These are phyloP conservation scores for Euphorbia tirucalli DNA, from an alignment of 345 rosid species.

Conservation along the genomic window DNA sequence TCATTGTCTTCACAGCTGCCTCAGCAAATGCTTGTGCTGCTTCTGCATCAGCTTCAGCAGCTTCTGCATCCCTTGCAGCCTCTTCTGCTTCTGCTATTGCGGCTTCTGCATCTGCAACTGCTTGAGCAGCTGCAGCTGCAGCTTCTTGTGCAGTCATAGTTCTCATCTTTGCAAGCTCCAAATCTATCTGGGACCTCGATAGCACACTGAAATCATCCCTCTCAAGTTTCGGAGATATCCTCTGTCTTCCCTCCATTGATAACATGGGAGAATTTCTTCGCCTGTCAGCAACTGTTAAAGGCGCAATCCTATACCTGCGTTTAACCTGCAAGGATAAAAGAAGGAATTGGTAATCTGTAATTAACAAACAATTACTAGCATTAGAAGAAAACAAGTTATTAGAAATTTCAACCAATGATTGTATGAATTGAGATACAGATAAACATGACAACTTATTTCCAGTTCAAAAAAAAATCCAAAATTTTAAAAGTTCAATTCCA, in stretches of 20 bases:
- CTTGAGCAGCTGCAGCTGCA: slow-evolving; percentile 77
- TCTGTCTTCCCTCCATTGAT: slow-evolving; percentile 42
- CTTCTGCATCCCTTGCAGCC: slow-evolving; percentile 95
- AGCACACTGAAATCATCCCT: slow-evolving; percentile 48
- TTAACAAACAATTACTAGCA: not conserved
- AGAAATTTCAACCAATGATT: not conserved
- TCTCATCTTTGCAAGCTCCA: slow-evolving; percentile 81
- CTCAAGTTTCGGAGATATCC: slow-evolving; percentile 48
- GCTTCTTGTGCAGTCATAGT: slow-evolving; percentile 83
- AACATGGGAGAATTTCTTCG: slow-evolving; percentile 41
- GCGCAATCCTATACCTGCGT: slow-evolving; percentile 80
- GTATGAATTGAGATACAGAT: not conserved
- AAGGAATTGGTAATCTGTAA: not conserved
- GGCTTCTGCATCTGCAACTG: slow-evolving; percentile 93
- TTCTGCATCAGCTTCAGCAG: slow-evolving; percentile 92
- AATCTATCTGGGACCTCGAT: slow-evolving; percentile 70
- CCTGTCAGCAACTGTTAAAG: slow-evolving; percentile 49
- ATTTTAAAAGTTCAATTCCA: not conserved
- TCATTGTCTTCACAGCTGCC: slow-evolving; percentile 71
- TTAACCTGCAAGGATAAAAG: slow-evolving; percentile 56
- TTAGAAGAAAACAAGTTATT: not conserved
- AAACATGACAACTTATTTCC: not conserved
- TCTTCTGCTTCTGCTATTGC: slow-evolving; percentile 90
- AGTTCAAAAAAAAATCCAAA: not conserved
- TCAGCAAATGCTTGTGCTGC: slow-evolving; percentile 90